Evolutionary conservation across 805 yeast genomes (phyloP).

Genomic region (Yamadazyma ubonensis): DNA sequence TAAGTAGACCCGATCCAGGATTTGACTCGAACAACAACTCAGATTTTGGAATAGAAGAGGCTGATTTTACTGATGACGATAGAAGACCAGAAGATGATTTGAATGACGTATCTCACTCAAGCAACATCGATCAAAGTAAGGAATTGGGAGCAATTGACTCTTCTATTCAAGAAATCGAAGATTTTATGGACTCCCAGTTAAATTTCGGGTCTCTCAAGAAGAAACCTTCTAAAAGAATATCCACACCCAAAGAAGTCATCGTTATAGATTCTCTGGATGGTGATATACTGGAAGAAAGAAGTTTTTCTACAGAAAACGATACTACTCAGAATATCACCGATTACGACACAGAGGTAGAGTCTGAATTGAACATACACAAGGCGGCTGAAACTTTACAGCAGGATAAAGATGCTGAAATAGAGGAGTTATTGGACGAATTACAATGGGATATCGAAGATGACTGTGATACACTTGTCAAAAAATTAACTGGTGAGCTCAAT

Average conservation of each 20-base stretch:
- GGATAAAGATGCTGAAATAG: constrained; percentile 45
- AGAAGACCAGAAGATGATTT: constrained; percentile 7
- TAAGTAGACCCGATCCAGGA: constrained; percentile 10
- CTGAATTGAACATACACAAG: constrained; percentile 18
- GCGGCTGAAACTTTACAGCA: constrained; percentile 12
- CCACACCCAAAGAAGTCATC: constrained; percentile 4
- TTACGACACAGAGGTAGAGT: constrained; percentile 10
- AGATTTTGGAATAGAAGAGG: constrained; percentile 39
- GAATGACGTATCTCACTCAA: constrained; percentile 10
- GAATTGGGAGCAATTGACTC: constrained; percentile 23
- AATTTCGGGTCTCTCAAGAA: constrained; percentile 14
- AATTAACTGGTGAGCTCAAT: constrained; percentile 58
- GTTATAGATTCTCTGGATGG: constrained; percentile 15
- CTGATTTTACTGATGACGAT: constrained; percentile 30
- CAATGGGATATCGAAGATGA: constrained; percentile 74
- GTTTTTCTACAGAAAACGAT: constrained; percentile 15
- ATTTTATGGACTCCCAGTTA: constrained; percentile 37
- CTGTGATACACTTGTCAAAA: constrained; percentile 54
- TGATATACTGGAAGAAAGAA: constrained; percentile 15
- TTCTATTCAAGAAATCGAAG: constrained; percentile 42
- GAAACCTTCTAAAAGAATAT: background rate
- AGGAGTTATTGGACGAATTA: constrained; percentile 73
- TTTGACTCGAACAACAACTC: constrained; percentile 9
- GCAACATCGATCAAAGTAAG: constrained; percentile 7
- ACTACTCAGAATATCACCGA: constrained; percentile 11